Conservation (phyloP, 441 rosid species). For the Corymbia citriodora region DNA sequence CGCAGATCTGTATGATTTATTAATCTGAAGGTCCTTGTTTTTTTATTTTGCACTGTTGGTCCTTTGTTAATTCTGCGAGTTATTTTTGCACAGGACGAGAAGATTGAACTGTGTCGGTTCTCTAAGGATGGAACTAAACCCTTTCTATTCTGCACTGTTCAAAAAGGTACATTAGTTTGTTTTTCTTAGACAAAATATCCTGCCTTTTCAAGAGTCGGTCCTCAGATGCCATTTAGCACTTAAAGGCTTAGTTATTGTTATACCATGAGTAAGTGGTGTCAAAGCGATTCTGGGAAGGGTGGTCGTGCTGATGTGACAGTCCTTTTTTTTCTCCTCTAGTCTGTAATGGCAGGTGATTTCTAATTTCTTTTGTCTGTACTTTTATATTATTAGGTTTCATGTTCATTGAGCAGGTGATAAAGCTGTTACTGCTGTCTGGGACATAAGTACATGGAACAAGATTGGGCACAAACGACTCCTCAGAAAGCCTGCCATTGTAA, state of each 20-base stretch:
- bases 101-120: conserved; percentile 74
- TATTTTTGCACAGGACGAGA: conserved; percentile 63
- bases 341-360: not conserved
- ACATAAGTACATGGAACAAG: conserved; percentile 90
- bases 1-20: conserved; percentile 53
- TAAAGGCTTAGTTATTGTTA: not conserved
- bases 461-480: conserved; percentile 89
- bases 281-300: not conserved
- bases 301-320: not conserved
- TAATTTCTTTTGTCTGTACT: not conserved
- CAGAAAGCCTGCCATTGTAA: conserved; percentile 63
- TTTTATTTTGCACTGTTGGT: conserved; percentile 1
- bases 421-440: conserved; percentile 70
- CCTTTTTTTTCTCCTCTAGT: not conserved
- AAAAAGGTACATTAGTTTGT: conserved; percentile 39
- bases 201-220: not conserved
- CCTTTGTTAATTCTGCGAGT: not conserved
- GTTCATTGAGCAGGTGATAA: conserved; percentile 50
- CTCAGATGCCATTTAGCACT: not conserved
- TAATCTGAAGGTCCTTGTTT: not conserved
- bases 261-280: not conserved
- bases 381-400: conserved; percentile 6
- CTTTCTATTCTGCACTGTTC: conserved; percentile 78
- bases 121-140: conserved; percentile 96
- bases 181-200: not conserved